Percentiles rank a stretch among this genome's conserved stretches.
Conservation (phyloP, 2,329 filamentous ascomycete species). For the Epichloe hybrida region DNA sequence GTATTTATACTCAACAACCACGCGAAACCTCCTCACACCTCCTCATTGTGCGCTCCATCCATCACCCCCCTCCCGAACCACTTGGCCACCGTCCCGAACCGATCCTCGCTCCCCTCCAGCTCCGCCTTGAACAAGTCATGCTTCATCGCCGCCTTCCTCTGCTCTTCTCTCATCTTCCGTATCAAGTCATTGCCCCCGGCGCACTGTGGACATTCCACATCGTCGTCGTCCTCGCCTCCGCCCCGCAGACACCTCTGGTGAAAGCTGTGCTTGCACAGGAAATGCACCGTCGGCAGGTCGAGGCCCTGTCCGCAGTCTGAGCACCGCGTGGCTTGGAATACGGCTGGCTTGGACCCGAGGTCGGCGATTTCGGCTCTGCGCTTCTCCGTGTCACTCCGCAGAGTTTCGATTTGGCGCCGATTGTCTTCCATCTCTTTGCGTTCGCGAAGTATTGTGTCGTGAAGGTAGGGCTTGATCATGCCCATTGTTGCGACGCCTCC, state of each 20-base stretch:
- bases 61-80: constrained; percentile 95
- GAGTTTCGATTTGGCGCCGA: constrained; percentile 66
- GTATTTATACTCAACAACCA: neutral
- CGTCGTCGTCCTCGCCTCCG: constrained; percentile 32
- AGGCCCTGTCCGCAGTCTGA: constrained; percentile 65
- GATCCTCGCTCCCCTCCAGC: constrained; percentile 58
- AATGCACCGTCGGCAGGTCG: constrained; percentile 85
- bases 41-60: constrained; percentile 32
- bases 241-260: constrained; percentile 70
- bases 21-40: no score
- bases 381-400: constrained; percentile 68
- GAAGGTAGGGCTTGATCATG: constrained; percentile 87
- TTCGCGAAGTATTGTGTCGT: constrained; percentile 78
- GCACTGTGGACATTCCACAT: constrained; percentile 77
- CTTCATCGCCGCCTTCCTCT: constrained; percentile 72
- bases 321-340: constrained; percentile 85
- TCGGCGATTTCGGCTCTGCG: constrained; percentile 69
- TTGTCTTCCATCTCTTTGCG: constrained; percentile 73
- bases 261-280: constrained; percentile 93
- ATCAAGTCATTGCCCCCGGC: constrained; percentile 76
- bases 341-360: constrained; percentile 63
- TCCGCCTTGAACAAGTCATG: constrained; percentile 84
- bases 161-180: constrained; percentile 69
- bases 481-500: constrained; percentile 81
- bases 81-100: constrained; percentile 82